Evolutionary conservation across 805 yeast species (phyloP).

Genomic region (Starmerella gropengiesseri): DNA sequence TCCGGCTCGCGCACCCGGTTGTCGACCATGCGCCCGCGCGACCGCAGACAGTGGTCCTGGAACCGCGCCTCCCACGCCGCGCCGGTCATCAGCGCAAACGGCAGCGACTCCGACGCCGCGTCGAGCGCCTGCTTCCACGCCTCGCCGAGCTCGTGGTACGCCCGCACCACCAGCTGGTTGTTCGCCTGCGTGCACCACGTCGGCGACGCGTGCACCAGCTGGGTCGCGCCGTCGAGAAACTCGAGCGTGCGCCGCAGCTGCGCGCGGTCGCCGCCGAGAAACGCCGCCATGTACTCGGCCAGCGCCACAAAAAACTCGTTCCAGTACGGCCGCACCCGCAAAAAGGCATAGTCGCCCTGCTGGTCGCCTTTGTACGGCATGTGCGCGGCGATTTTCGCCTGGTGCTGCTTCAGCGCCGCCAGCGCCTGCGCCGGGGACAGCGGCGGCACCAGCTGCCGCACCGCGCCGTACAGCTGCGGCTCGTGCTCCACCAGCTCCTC

Average conservation of each 20-base stretch:
- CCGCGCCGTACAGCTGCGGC: conserved; percentile 49
- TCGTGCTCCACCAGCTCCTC: conserved; percentile 43
- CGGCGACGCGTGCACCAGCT: conserved; percentile 53
- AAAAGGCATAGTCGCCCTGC: conserved; percentile 52
- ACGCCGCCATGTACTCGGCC: conserved; percentile 62
- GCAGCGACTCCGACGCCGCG: conserved; percentile 9
- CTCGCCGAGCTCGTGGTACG: conserved; percentile 50
- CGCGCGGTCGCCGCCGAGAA: conserved; percentile 58
- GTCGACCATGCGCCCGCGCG: conserved; percentile 20
- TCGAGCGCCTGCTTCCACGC: conserved; percentile 37
- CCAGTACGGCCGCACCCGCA: conserved; percentile 57
- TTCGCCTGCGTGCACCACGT: conserved; percentile 42
- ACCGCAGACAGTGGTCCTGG: conserved; percentile 19
- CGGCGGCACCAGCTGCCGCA: conserved; percentile 44
- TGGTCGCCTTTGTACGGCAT: conserved; percentile 41
- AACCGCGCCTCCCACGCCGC: conserved; percentile 22
- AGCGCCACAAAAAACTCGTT: conserved; percentile 60
- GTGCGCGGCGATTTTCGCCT: conserved; percentile 35
- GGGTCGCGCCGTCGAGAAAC: conserved; percentile 53
- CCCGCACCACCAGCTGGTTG: conserved; percentile 37
- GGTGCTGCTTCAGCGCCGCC: conserved; percentile 38
- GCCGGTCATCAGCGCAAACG: conserved; percentile 14
- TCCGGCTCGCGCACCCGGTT: conserved; percentile 9
- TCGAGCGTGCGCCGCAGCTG: conserved; percentile 45
- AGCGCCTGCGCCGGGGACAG: conserved; percentile 47